Evolutionary conservation across 352 stramenopile species (phyloP), one percentile per base, ranked within the genome.

Genomic region (Globisporangium megalacanthum): DNA sequence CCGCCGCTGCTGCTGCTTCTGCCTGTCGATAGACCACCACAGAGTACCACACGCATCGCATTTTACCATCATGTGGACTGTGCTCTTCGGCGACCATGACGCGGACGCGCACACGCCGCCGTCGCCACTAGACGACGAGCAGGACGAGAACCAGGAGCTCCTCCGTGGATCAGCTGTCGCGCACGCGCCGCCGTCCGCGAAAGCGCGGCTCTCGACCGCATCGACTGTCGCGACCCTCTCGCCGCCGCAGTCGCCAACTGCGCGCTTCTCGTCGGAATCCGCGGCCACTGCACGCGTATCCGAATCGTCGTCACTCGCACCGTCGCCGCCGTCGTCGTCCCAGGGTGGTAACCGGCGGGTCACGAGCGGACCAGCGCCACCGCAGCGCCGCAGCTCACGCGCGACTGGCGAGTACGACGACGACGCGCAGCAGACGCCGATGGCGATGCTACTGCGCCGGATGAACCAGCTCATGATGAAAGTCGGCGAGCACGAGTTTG

Each of bases 401-500:
- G 19, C 11, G 5, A 51, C 20, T 20, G 33, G 33, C 14, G 35
- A 53, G 2, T 42, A 15, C 15, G 71, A 68, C n/a, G 66, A 65
- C 29, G 67, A 68, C 17, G 62, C 54, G 5, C 54, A 77, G 52
- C 52, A 86, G 49, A 74, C 72, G 22, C 57, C 82, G 3, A 89
- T 93, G 73, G 52, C 68, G 8, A 92, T 93, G 83, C 65, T 93
- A 53, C 63, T 93, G 14, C 86, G 85, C 44, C 69, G 83, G 41
- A 71, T 93, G 53, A 93, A 93, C 63, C 72, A 77, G 42, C 68
- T 93, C n/a, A 91, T 92, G 81, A 68, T 93, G 50, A 86, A 89
- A 60, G 81, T 83, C 10, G 83, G 83, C 49, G 81, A 93, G 58
- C 83, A 92, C 71, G 83, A 93, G 61, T 93, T 92, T 47, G 83